Conservation (phyloP, 2,329 filamentous ascomycete species). For the Uncinocarpus reesii region DNA sequence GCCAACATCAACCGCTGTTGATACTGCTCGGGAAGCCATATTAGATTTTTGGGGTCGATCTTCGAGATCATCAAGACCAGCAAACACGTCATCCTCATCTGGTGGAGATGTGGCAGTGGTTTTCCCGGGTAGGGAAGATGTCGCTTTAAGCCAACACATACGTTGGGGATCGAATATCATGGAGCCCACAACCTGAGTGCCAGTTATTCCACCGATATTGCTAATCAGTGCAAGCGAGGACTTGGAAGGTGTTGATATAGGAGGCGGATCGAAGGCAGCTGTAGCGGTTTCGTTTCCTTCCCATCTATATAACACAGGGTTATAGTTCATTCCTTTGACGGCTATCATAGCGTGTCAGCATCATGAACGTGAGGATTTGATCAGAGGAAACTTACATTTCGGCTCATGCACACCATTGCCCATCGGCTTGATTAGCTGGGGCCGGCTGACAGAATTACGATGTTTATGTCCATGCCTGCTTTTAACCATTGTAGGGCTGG, state of each 20-base stretch:
- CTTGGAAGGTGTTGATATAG: constrained; percentile 34
- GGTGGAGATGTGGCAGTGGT: constrained; percentile 44
- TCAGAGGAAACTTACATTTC: constrained; percentile 55
- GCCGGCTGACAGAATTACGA: constrained; percentile 46
- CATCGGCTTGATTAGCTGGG: constrained; percentile 80
- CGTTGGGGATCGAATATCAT: constrained; percentile 97
- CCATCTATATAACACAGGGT: constrained; percentile 76
- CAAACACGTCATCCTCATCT: constrained; percentile 87
- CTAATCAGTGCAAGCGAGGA: constrained; percentile 64
- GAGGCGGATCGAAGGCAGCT: constrained; percentile 61
- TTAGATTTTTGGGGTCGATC: constrained; percentile 42
- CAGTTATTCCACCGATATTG: constrained; percentile 73
- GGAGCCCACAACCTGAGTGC: constrained; percentile 86
- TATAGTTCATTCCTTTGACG: constrained; percentile 93
- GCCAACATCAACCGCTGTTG: constrained; percentile 18
- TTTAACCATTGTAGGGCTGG: constrained; percentile 41
- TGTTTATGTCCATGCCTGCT: constrained; percentile 34
- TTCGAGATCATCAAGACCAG: constrained; percentile 84
- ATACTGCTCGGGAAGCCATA: constrained; percentile 6
- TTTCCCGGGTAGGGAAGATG: constrained; percentile 34
- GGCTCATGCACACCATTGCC: constrained; percentile 60
- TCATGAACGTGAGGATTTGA: constrained; percentile 8
- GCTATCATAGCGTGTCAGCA: constrained; percentile 40
- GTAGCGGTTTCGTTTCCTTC: constrained; percentile 90
- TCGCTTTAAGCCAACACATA: constrained; percentile 93